A percentile compares a stretch with the other conserved stretches of the same genome.
phyloP scores from a whole-genome alignment of 768 basidiomycete genomes.

The Clavaria fumosa region DNA sequence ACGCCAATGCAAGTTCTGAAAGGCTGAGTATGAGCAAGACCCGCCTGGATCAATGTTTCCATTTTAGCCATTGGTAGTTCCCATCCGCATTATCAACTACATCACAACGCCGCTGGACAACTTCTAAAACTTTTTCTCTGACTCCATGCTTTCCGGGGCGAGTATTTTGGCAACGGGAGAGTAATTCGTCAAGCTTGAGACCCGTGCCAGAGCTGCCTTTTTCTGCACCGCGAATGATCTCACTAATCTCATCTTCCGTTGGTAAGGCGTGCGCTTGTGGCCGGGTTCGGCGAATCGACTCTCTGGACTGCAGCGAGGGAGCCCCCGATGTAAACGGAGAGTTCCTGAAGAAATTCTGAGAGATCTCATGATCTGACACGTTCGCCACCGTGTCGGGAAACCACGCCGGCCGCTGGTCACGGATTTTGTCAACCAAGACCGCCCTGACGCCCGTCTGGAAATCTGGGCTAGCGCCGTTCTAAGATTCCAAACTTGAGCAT shows the following conservation, averaged over 20 bases:
- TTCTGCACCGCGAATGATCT: conserved; percentile 50
- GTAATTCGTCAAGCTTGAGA: conserved; percentile 45
- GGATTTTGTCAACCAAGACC: conserved; percentile 31
- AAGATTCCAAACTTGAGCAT: conserved; percentile 10
- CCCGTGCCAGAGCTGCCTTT: conserved; percentile 45
- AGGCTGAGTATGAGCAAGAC: no score
- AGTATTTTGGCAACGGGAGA: conserved; percentile 35
- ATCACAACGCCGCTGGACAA: conserved; percentile 53
- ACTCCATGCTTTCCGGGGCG: conserved; percentile 45
- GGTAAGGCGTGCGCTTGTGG: conserved; percentile 48
- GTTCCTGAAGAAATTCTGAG: conserved; percentile 49
- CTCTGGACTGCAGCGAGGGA: conserved; percentile 24
- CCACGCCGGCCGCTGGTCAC: conserved; percentile 48
- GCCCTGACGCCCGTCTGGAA: conserved; percentile 70
- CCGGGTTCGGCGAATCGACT: no score
- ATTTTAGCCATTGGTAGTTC: conserved; percentile 45
- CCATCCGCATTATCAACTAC: conserved; percentile 42
- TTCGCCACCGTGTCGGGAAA: conserved; percentile 45
- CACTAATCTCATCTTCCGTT: conserved; percentile 56
- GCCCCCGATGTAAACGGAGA: conserved; percentile 32
- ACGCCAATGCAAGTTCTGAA: no score
- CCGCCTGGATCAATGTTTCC: conserved; percentile 41
- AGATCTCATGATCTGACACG: conserved; percentile 37
- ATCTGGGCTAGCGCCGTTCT: conserved; percentile 72
- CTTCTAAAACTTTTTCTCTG: conserved; percentile 61